Evolutionary conservation across 176 grass and related monocot genomes (phyloP), one percentile per base, ranked within the genome.

Genomic region (Oryza punctata): DNA sequence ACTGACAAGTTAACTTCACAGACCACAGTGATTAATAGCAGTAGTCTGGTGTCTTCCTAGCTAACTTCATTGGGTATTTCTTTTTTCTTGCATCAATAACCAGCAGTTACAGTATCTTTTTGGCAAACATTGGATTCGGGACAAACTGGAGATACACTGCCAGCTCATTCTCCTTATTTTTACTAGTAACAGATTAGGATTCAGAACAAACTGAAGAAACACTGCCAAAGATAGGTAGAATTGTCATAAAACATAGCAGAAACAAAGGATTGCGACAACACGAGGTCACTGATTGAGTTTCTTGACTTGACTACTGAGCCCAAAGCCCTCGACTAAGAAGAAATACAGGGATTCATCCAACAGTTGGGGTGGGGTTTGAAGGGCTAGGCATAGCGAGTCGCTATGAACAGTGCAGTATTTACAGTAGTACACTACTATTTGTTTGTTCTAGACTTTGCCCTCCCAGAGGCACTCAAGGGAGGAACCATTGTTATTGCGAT

Each of bases 381-480:
- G 54, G 21, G 54, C 7, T n/a, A 19, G 54, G n/a, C 15, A 18
- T 41, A 49, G 26, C 75, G 67, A 43, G 23, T 41, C 69, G 49
- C 33, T 30, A 84, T 4, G 21, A 75, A 54, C 50, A 64, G 32
- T 19, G 9, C 41, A 12, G 33, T 24, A 46, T 33, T 60, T 38
- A 38, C 37, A 38, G 37, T 38, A 38, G 37, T 69, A 15, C 21
- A 44, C 9, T 46, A 46, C 16, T 46, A 73, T 45, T 46, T 11
- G 11, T 23, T 47, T 68, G 23, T 18, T 50, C 79, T 89, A 92
- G 43, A 89, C 84, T 59, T 88, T 82, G 26, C 87, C 87, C 63
- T 92, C 90, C 90, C 90, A 92, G n/a, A 92, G 87, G 76, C 90
- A 92, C 43, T 92, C 87, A 24, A 24, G 33, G 18, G 68, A 86